phyloP scores from a whole-genome alignment of 768 basidiomycete species.

The Leccinum aurantiacum region DNA sequence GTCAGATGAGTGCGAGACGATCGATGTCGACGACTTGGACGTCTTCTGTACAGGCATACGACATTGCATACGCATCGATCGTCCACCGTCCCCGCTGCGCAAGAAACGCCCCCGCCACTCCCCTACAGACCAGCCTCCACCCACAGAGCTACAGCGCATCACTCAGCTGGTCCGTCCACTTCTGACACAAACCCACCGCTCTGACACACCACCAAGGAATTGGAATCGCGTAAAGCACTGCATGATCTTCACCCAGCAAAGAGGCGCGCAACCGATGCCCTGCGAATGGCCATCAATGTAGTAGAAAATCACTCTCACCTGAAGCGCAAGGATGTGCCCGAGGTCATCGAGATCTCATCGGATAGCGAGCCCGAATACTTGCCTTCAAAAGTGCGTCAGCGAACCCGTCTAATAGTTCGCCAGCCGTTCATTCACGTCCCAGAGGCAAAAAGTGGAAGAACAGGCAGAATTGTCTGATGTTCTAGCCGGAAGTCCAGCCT shows the following conservation, averaged over 20 bases:
- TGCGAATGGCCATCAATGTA: conserved; percentile 17
- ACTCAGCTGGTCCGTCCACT: conserved; percentile 21
- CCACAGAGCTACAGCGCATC: conserved; percentile 27
- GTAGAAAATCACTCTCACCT: conserved; percentile 9
- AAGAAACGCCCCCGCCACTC: conserved; percentile 13
- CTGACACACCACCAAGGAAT: conserved; percentile 26
- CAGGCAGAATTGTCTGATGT: not conserved
- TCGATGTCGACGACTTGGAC: conserved; percentile 30
- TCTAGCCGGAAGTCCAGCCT: not conserved
- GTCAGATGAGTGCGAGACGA: conserved; percentile 15
- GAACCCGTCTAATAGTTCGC: not conserved
- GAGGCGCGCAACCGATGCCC: conserved; percentile 21
- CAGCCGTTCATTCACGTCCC: not conserved
- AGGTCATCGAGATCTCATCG: conserved; percentile 30
- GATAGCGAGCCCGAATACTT: conserved; percentile 29
- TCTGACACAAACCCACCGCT: not conserved
- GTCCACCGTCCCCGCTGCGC: conserved; percentile 8
- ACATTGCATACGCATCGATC: conserved; percentile 18
- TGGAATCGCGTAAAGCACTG: conserved; percentile 16
- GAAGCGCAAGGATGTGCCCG: conserved; percentile 24
- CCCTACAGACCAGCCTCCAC: not conserved
- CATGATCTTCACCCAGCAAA: conserved; percentile 16
- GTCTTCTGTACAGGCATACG: conserved; percentile 20
- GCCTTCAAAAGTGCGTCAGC: conserved; percentile 22
- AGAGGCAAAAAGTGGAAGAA: conserved; percentile 24